Evolutionary conservation across 177 flowering plant genomes (phyloP), one percentile per base, ranked within the genome.

Genomic region (Vitis hybrid): DNA sequence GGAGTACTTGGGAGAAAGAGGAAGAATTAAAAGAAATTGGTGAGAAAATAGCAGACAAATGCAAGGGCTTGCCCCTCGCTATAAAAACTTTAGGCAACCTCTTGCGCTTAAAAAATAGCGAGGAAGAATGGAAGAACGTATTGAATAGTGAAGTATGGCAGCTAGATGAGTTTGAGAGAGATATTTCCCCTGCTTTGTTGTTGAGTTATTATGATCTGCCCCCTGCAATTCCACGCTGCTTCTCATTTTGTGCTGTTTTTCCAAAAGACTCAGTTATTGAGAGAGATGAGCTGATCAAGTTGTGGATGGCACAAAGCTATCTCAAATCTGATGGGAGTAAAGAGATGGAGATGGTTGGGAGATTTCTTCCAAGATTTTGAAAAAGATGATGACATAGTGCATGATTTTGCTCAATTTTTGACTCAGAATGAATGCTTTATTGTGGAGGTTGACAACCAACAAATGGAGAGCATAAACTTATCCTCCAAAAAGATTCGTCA

Each of bases 261-360:
- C 74, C 71, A 10, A 65, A 75, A 54, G 78, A 65, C 32, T 5
- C 24, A 10, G 6, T 14, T 5, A 60, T 75, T 4, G 20, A 62
- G 14, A 70, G 14, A 24, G 51, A 61, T 9, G 15, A 46, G 4
- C 61, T 75, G 58, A 63, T 75, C 10, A 10, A 49, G 50, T 18
- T 58, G 54, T 75, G 78, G 74, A 70, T 70, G 69, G 66, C 77
- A 14, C 68, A 74, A 4, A 70, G 70, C 15, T 70, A 51, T 13
- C 63, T 74, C 41, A 14, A 51, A 3, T 41, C 35, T 3, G 46
- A 41, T 8, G 7, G 17, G 11, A 49, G 41, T 11, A 14, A 2
- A 13, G 75, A 72, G 17, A 63, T 64, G 71, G 77, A 79, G 70
- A 35, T 2, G 14, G 17, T 0, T 11, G 84, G 80, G 7, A n/a